Evolutionary conservation across 2,329 filamentous ascomycete genomes (phyloP).

Genomic region (Trichocomaceae sp.): DNA sequence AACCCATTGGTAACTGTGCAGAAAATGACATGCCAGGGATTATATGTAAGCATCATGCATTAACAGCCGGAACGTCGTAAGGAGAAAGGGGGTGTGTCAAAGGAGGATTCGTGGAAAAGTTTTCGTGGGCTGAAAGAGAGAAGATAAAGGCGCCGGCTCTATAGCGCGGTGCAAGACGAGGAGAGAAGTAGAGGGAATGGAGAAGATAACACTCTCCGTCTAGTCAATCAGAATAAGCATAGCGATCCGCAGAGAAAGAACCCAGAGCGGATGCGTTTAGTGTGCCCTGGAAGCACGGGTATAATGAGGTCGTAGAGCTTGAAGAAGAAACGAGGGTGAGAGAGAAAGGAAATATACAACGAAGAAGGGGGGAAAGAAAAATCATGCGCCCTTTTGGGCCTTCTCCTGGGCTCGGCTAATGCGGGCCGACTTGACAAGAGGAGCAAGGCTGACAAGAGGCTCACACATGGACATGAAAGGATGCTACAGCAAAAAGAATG

Average conservation of each 20-base stretch:
- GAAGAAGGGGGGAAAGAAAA: slow-evolving; percentile 16
- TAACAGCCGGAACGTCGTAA: background rate
- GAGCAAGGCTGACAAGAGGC: slow-evolving; percentile 69
- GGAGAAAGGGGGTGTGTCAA: slow-evolving; percentile 1
- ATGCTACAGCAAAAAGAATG: slow-evolving; percentile 47
- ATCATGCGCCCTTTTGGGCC: slow-evolving; percentile 54
- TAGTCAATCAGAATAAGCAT: background rate
- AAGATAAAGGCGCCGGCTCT: background rate
- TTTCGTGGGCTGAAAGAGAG: background rate
- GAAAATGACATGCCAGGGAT: background rate
- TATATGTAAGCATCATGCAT: slow-evolving; percentile 7
- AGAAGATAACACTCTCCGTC: background rate
- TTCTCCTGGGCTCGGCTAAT: slow-evolving; percentile 82
- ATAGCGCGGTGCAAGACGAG: background rate
- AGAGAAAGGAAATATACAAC: slow-evolving; percentile 12
- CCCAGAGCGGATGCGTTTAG: slow-evolving; percentile 5
- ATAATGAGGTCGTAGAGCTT: slow-evolving; percentile 9
- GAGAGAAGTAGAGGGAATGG: background rate
- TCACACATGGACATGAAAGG: slow-evolving; percentile 73
- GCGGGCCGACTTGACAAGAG: slow-evolving; percentile 77
- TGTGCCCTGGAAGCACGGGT: slow-evolving; percentile 12
- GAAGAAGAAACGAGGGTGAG: background rate
- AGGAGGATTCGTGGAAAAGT: background rate
- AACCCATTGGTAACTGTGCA: background rate
- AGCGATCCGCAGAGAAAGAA: slow-evolving; percentile 1